Base-by-base conservation (phyloP, 2,329 filamentous ascomycete genomes). In the Nectriaceae sp. region DNA sequence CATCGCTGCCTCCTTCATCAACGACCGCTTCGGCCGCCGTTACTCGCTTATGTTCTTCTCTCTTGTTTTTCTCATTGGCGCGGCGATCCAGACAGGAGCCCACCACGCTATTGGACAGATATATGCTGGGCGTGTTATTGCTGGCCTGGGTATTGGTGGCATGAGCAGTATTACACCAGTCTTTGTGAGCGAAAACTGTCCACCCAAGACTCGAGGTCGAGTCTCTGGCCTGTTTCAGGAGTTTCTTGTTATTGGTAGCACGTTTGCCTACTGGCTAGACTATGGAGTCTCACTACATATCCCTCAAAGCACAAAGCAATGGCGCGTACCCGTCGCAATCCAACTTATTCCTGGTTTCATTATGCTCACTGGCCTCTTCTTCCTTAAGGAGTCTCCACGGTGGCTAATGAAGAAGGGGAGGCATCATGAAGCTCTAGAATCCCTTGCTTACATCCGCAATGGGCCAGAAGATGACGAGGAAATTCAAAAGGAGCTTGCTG, bases 81-180 rank as follows among this genome's bases (percentile, higher is more conserved):
- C 54, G 1, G 50, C 47, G 3, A 45, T 54, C 16, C 57, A 57
- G 49, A 52, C 52, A 4, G 50, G 49, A 24, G 56, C 57, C 3
- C 36, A 42, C 2, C 54, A 57, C 29, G 44, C 45, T 5, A 55
- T 54, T 18, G 56, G 56, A 3, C 56, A 59, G 4, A 59, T 61
- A 40, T 53, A 60, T 20, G 52, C 49, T n/a, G 57, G 59, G 3
- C 50, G 59, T 13, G 50, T 59, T 36, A 42, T 60, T 19, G 54
- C 59, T 3, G 60, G 60, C 8, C 49, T 63, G 4, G 60, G 60
- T 5, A 51, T 63, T n/a, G 60, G 60, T 4, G 59, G 57, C 15
- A 59, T 54, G 52, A 56, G 52, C 29, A 55, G 50, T 37, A 56
- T 63, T 40, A 58, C 56, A 1, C 60, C 59, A 0, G 50, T 62